These are phyloP conservation scores for Ceratocystis huliohia DNA, from an alignment of 2,329 filamentous ascomycete genomes.

Conservation along the genomic window DNA sequence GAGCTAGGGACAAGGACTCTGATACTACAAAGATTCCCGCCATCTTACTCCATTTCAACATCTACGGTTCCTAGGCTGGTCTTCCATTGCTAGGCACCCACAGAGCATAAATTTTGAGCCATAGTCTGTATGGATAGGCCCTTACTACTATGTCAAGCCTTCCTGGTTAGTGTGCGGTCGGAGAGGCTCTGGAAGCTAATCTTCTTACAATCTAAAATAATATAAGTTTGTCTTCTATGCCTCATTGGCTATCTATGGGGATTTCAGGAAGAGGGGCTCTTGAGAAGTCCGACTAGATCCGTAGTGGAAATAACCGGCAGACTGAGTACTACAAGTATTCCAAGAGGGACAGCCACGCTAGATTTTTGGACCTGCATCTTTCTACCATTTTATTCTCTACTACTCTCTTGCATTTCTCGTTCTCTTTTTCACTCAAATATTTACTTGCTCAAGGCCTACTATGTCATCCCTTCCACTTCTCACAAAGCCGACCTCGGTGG, in stretches of 20 bases:
- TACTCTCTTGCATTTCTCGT: neutral
- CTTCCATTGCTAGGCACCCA: too few relatives aligned
- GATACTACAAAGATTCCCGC: too few relatives aligned
- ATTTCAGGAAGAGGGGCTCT: neutral
- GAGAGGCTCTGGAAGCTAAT: neutral
- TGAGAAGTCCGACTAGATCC: neutral
- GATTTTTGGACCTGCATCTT: neutral
- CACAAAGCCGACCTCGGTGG: constrained; percentile 18
- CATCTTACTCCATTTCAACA: too few relatives aligned
- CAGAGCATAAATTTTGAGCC: too few relatives aligned
- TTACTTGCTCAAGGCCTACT: neutral
- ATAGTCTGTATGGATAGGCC: too few relatives aligned
- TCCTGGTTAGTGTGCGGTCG: too few relatives aligned
- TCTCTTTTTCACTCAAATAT: neutral
- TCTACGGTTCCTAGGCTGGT: too few relatives aligned
- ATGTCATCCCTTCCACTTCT: constrained; percentile 9
- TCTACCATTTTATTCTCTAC: neutral
- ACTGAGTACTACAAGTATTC: constrained; percentile 1
- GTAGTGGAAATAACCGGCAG: constrained; percentile 1
- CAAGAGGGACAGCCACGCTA: neutral
- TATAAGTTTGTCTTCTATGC: neutral
- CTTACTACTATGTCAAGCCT: too few relatives aligned
- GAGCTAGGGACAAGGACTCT: too few relatives aligned
- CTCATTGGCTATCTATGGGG: neutral
- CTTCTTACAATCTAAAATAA: neutral